Base-by-base conservation (phyloP, 1,284 basidiomycete species). In the Tetrapyrgos nigripes region DNA sequence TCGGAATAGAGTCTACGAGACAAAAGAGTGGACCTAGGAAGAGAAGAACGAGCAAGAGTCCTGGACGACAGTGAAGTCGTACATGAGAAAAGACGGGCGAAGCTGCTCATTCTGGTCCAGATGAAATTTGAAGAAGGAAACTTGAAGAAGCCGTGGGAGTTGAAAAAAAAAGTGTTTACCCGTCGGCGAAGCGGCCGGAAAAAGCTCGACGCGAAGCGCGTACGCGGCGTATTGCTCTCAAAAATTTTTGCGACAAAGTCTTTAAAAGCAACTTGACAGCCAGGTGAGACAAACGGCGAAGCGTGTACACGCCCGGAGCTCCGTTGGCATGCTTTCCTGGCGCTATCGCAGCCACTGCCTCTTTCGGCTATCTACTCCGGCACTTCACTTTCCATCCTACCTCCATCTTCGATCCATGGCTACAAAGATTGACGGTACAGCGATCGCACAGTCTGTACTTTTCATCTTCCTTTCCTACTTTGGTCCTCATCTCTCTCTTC, bases 341-440 rank as follows among this genome's bases (percentile, higher is more conserved):
- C 5, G 37, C 8, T 4, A 8, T 17, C 19, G 14, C 17, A 4
- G 37, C 37, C 6, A n/a, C n/a, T 17, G 8, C 37, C 37, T 17
- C 19, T 33, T 33, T 33, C 37, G 37, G 37, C 37, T 40, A 40
- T 40, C 37, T n/a, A 11, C 4, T 40, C 37, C 37, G 37, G 37
- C 37, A n/a, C 37, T 40, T 40, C 17, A 40, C 37, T 40, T 68
- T 72, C 73, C 73, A 74, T 78, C 74, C 73, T 68, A 68, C 66
- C 70, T 71, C 72, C 76, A 76, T 75, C 67, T 72, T 61, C 78
- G 77, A 66, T 74, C 77, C 62, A 90, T 90, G 88, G 75, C 84
- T 43, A 70, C 80, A 27, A 66, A 91, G 69, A 95, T 99, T 72
- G 94, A 98, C 70, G 97, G 97, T 28, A 94, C 85, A 53, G 87